phyloP scores from a whole-genome alignment of 75 land plant species.

The Ceratopteris richardii region DNA sequence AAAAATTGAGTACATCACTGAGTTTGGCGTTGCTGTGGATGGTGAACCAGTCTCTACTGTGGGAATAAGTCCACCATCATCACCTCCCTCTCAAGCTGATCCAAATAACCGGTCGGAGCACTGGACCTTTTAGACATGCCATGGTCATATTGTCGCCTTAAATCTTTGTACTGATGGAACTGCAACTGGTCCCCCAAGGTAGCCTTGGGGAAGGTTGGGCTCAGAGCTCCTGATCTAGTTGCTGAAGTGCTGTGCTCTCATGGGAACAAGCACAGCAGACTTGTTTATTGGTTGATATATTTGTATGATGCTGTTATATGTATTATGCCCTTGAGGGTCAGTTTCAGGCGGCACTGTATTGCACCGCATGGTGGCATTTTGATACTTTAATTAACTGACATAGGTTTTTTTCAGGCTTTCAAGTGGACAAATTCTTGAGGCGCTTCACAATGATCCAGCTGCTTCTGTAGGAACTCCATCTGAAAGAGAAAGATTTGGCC shows the following conservation, averaged over 20 bases:
- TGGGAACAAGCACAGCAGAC: not conserved
- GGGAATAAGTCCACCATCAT: constrained; percentile 68
- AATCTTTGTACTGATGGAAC: constrained; percentile 74
- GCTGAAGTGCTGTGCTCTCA: constrained; percentile 6
- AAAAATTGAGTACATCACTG: constrained; percentile 93
- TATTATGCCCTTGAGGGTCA: not conserved
- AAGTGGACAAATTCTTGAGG: constrained; percentile 83
- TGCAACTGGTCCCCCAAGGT: constrained; percentile 32
- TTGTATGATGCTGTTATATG: not conserved
- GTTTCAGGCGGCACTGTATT: constrained; percentile 7
- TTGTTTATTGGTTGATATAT: too few species aligned
- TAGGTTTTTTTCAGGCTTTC: constrained; percentile 46
- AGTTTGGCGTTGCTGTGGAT: constrained; percentile 67
- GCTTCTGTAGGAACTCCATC: constrained; percentile 39
- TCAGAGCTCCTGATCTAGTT: constrained; percentile 14
- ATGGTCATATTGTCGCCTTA: constrained; percentile 58
- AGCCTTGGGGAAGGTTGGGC: constrained; percentile 33
- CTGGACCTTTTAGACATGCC: constrained; percentile 85
- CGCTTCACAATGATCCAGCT: constrained; percentile 93
- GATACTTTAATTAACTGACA: not conserved
- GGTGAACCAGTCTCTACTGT: constrained; percentile 38
- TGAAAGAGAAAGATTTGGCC: constrained; percentile 21
- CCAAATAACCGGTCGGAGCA: constrained; percentile 83
- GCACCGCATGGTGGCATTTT: not conserved
- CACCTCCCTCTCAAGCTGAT: constrained; percentile 76